These are phyloP conservation scores for Neofusicoccum kwambonambiense DNA, from an alignment of 2,329 filamentous ascomycete genomes.

Conservation along the genomic window DNA sequence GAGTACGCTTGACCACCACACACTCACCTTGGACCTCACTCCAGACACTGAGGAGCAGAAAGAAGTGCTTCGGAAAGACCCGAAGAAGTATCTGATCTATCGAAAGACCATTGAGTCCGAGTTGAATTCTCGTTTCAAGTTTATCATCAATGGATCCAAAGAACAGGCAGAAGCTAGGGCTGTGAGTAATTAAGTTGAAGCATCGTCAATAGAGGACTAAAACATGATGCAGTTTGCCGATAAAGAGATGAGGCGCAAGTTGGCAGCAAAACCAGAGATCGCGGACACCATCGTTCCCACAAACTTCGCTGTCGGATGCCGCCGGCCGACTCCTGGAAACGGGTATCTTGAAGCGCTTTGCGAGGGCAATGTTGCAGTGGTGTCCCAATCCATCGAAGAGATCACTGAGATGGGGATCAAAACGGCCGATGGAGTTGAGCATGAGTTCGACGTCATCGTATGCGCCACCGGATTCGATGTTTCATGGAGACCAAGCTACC, in stretches of 20 bases:
- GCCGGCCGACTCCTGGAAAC: slow-evolving; percentile 32
- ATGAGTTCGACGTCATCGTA: slow-evolving; percentile 34
- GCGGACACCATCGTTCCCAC: slow-evolving; percentile 49
- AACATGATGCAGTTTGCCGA: slow-evolving; percentile 27
- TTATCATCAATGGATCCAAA: background rate
- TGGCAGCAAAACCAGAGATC: slow-evolving; percentile 40
- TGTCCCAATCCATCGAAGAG: slow-evolving; percentile 26
- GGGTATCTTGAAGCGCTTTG: slow-evolving; percentile 34
- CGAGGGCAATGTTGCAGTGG: slow-evolving; percentile 28
- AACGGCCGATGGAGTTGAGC: slow-evolving; percentile 28
- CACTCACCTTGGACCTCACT: background rate
- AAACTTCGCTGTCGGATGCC: slow-evolving; percentile 29
- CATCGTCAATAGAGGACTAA: slow-evolving; percentile 21
- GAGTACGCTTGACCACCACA: no score
- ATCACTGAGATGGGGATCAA: slow-evolving; percentile 31
- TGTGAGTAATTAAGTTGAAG: background rate
- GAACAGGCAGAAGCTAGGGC: slow-evolving; percentile 43
- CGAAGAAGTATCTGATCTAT: background rate
- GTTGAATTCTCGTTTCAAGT: slow-evolving; percentile 13
- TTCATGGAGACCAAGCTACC: slow-evolving; percentile 24
- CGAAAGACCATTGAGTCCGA: slow-evolving; percentile 9
- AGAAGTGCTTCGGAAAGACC: background rate
- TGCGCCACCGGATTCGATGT: slow-evolving; percentile 36
- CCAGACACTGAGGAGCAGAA: slow-evolving; percentile 2
- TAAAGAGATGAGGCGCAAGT: slow-evolving; percentile 42